Base-by-base conservation (phyloP, 371 early-diverging fungal genomes). In the Parasitella parasitica region DNA sequence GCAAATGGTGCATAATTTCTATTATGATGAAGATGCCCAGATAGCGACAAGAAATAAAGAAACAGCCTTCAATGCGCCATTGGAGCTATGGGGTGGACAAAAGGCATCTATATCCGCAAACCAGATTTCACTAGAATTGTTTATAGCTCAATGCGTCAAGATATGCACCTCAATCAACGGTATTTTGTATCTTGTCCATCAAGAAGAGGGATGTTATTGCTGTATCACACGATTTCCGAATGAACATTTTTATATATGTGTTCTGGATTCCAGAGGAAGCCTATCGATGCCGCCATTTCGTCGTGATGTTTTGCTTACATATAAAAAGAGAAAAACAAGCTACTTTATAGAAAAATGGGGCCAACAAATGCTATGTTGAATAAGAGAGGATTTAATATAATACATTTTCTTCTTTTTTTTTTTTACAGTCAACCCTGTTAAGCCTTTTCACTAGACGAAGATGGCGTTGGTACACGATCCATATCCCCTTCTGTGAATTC, bases 401-500 rank as follows among this genome's bases (percentile, higher is more conserved):
- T 37, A 36, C 36, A 38, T 0, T 50, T 26, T 16, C 50, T 24
- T 34, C 2, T 35, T 32, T 22, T 15, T 48, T n/a, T 26, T 24
- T 35, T 43, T 24, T 46, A 24, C 22, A n/a, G n/a, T n/a, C n/a
- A n/a, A n/a, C n/a, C n/a, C n/a, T n/a, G n/a, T n/a, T n/a, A 46
- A 24, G 43, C 22, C 41, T 57, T 46, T 46, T 46, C 46, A 38
- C 38, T 38, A n/a, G n/a, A n/a, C n/a, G n/a, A n/a, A n/a, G n/a
- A n/a, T 35, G 46, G 46, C 6, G 64, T 56, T 24, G 72, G 71
- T 22, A 63, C 57, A 38, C 74, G 56, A 65, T 89, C 90, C 57
- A 79, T 58, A 66, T 92, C 90, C 9, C 91, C 93, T 38, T 87
- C 78, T 9, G 93, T 90, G 18, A 76, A 63, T 11, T 84, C 83